phyloP scores from a whole-genome alignment of 441 rosid genomes.

The Macaranga tanarius region DNA sequence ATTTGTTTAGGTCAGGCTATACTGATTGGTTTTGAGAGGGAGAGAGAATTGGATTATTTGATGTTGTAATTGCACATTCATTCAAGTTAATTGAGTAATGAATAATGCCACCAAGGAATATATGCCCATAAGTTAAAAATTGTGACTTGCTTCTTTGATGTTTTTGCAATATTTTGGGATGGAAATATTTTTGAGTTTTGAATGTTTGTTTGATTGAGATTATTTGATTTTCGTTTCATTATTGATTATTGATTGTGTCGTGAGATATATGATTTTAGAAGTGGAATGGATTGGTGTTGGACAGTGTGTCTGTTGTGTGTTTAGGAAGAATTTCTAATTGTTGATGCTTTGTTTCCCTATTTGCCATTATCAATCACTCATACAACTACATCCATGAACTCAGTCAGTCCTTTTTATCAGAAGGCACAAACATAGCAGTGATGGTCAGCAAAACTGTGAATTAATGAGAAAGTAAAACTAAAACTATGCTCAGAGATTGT shows the following conservation, averaged over 20 bases:
- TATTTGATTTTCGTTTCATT: too few species aligned
- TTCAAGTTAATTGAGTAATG: constrained; percentile 2
- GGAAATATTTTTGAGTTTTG: background rate
- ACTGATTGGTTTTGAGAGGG: constrained; percentile 9
- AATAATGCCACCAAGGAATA: constrained; percentile 6
- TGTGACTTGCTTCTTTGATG: background rate
- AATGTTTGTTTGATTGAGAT: background rate
- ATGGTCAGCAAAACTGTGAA: background rate
- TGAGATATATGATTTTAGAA: background rate
- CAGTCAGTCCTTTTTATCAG: too few species aligned
- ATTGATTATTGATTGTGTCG: too few species aligned
- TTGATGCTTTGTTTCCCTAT: too few species aligned
- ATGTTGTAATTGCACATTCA: constrained; percentile 32
- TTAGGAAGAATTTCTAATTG: too few species aligned
- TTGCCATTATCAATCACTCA: too few species aligned
- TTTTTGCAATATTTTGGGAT: background rate
- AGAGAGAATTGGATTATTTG: constrained; percentile 12
- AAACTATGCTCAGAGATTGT: background rate
- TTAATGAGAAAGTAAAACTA: background rate
- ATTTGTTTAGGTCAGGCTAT: constrained; percentile 5
- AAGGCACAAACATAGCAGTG: too few species aligned
- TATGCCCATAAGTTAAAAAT: background rate
- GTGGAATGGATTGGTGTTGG: background rate
- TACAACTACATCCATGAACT: too few species aligned
- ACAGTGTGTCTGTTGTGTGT: too few species aligned